Conservation (phyloP, 2,329 filamentous ascomycete species). For the Colletotrichum agaves region DNA sequence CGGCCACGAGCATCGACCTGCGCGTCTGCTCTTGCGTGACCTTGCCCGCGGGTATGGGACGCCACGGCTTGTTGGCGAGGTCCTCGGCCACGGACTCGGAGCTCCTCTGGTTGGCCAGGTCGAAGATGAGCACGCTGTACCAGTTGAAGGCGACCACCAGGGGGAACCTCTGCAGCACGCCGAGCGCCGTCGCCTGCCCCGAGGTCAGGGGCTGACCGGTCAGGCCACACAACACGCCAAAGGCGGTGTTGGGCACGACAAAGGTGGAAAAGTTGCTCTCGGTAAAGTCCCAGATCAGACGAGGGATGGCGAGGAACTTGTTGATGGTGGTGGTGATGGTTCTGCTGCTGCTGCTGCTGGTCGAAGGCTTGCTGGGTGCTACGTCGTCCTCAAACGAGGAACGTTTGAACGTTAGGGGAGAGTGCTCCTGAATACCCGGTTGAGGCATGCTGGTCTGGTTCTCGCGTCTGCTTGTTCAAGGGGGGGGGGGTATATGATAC, state of each 20-base stretch:
- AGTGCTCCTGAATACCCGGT: slow-evolving; percentile 12
- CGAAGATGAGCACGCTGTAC: slow-evolving; percentile 44
- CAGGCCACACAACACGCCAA: slow-evolving; percentile 25
- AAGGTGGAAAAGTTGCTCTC: slow-evolving; percentile 36
- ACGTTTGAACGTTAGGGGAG: slow-evolving; percentile 26
- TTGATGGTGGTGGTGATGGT: slow-evolving; percentile 2
- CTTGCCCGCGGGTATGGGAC: slow-evolving; percentile 43
- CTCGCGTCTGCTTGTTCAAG: not conserved
- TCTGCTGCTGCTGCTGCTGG: not conserved
- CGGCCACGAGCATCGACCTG: slow-evolving; percentile 40
- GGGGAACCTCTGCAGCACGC: slow-evolving; percentile 17
- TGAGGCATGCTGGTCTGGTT: slow-evolving; percentile 11
- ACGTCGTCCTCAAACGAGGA: slow-evolving; percentile 18
- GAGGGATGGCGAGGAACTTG: slow-evolving; percentile 6
- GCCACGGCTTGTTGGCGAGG: slow-evolving; percentile 47
- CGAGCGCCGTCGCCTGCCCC: slow-evolving; percentile 11
- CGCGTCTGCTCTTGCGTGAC: slow-evolving; percentile 43
- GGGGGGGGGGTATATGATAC: not conserved
- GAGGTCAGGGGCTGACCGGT: slow-evolving; percentile 29
- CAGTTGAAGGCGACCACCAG: slow-evolving; percentile 41
- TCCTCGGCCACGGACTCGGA: slow-evolving; percentile 43
- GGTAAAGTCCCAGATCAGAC: slow-evolving; percentile 35
- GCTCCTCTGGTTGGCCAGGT: slow-evolving; percentile 45
- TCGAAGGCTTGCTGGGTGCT: not conserved
- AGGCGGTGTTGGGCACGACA: slow-evolving; percentile 34